Percentiles rank a stretch among this genome's conserved stretches.
These are phyloP conservation scores for Parietichytrium sp. DNA, from an alignment of 108 stramenopile species.

Conservation along the genomic window DNA sequence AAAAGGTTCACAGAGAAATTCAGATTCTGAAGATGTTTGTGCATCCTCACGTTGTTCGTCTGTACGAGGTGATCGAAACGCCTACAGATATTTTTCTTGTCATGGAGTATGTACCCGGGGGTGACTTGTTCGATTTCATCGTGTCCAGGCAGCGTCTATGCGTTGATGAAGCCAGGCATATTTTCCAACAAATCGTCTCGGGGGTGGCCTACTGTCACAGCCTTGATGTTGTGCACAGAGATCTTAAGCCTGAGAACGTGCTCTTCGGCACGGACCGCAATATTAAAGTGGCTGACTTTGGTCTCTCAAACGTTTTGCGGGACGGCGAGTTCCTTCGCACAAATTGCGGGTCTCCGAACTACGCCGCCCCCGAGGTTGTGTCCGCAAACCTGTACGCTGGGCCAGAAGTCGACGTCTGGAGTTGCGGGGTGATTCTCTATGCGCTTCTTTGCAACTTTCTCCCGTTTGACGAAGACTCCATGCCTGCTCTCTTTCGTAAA, in stretches of 20 bases:
- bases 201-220: constrained; percentile 99
- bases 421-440: constrained; percentile 97
- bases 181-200: constrained; percentile 97
- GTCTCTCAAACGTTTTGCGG: constrained; percentile 92
- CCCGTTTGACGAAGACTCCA: constrained; percentile 98
- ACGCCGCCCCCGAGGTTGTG: constrained; percentile 98
- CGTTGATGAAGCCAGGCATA: constrained; percentile 91
- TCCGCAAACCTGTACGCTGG: constrained; percentile 95
- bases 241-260: constrained; percentile 90
- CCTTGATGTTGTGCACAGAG: constrained; percentile 96
- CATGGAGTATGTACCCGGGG: constrained; percentile 95
- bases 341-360: constrained; percentile 96
- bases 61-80: constrained; percentile 82
- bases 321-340: constrained; percentile 98
- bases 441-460: constrained; percentile 93
- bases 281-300: constrained; percentile 99
- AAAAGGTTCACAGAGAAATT: constrained; percentile 99
- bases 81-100: constrained; percentile 99
- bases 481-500: constrained; percentile 97
- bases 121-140: constrained; percentile 98
- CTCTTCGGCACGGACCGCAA: constrained; percentile 67
- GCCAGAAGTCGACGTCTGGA: constrained; percentile 98
- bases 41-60: constrained; percentile 97
- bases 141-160: constrained; percentile 80
- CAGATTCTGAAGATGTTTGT: constrained; percentile 95